A percentile compares a stretch with the other conserved stretches of the same genome.
Evolutionary conservation across 1,139 yeast genomes (phyloP).

Genomic region (Magnusiomyces paraingens): DNA sequence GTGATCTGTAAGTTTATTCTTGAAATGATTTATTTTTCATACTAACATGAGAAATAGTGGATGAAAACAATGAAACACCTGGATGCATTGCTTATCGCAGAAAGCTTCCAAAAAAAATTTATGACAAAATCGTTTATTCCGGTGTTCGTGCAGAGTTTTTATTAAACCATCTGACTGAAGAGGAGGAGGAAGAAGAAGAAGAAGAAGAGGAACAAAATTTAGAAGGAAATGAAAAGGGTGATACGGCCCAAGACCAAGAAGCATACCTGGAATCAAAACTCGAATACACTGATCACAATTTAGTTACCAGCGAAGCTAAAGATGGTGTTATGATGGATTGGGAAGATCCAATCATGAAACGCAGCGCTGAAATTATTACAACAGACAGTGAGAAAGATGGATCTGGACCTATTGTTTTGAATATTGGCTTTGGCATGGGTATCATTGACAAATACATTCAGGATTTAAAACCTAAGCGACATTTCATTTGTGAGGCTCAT

Average conservation of each 20-base stretch:
- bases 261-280: slow-evolving; percentile 62
- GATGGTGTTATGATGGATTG: slow-evolving; percentile 99
- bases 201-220: slow-evolving; percentile 18
- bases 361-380: slow-evolving; percentile 56
- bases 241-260: slow-evolving; percentile 41
- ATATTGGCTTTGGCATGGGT: slow-evolving; percentile 97
- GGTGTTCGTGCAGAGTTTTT: slow-evolving; percentile 88
- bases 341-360: slow-evolving; percentile 78
- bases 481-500: slow-evolving; percentile 91
- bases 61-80: slow-evolving; percentile 39
- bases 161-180: slow-evolving; percentile 56
- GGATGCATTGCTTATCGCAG: slow-evolving; percentile 36
- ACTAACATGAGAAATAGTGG: slow-evolving; percentile 37
- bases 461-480: slow-evolving; percentile 51
- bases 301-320: slow-evolving; percentile 61
- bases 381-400: slow-evolving; percentile 20
- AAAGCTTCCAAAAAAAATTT: slow-evolving; percentile 28
- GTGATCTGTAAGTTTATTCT: slow-evolving; percentile 29
- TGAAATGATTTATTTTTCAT: not conserved
- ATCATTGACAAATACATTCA: slow-evolving; percentile 80
- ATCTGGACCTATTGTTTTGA: slow-evolving; percentile 50
- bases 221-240: slow-evolving; percentile 16
- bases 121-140: slow-evolving; percentile 63
- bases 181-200: slow-evolving; percentile 28
- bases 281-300: slow-evolving; percentile 62